phyloP scores from a whole-genome alignment of 2,329 filamentous ascomycete species.

The Cytospora mali region DNA sequence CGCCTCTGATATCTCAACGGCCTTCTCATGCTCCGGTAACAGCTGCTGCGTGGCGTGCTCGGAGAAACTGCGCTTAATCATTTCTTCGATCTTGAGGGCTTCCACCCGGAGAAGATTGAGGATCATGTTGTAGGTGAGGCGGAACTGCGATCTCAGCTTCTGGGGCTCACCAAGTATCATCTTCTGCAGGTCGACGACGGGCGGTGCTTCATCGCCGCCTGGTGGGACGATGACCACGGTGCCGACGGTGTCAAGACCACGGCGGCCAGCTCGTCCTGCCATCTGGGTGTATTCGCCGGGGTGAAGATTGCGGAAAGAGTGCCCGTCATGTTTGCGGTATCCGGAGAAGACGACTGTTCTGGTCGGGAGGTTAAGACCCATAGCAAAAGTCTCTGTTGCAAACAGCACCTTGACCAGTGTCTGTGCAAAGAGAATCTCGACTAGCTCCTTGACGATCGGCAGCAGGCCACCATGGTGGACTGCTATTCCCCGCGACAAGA shows the following conservation, averaged over 20 bases:
- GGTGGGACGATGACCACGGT: constrained; percentile 92
- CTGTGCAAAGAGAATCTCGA: constrained; percentile 94
- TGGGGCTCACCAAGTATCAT: constrained; percentile 97
- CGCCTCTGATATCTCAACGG: constrained; percentile 87
- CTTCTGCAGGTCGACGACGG: constrained; percentile 77
- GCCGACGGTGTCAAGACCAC: constrained; percentile 89
- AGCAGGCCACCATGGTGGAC: constrained; percentile 94
- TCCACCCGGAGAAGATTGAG: constrained; percentile 93
- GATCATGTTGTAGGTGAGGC: constrained; percentile 99
- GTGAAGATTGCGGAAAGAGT: constrained; percentile 84
- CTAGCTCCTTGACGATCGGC: constrained; percentile 96
- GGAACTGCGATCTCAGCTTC: constrained; percentile 93
- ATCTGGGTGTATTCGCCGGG: constrained; percentile 99
- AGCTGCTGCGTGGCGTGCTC: constrained; percentile 96
- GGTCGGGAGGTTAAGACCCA: constrained; percentile 95
- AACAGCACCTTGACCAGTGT: constrained; percentile 96
- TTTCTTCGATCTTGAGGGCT: constrained; percentile 97
- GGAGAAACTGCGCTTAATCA: constrained; percentile 99
- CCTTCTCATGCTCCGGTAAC: constrained; percentile 92
- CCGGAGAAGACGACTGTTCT: constrained; percentile 97
- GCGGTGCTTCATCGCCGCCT: constrained; percentile 83
- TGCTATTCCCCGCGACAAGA: constrained; percentile 85
- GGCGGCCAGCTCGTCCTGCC: constrained; percentile 90
- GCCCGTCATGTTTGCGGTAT: constrained; percentile 93
- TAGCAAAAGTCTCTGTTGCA: constrained; percentile 97